Conservation (phyloP, 2,329 filamentous ascomycete species). For the Podosphaera aphanis region DNA sequence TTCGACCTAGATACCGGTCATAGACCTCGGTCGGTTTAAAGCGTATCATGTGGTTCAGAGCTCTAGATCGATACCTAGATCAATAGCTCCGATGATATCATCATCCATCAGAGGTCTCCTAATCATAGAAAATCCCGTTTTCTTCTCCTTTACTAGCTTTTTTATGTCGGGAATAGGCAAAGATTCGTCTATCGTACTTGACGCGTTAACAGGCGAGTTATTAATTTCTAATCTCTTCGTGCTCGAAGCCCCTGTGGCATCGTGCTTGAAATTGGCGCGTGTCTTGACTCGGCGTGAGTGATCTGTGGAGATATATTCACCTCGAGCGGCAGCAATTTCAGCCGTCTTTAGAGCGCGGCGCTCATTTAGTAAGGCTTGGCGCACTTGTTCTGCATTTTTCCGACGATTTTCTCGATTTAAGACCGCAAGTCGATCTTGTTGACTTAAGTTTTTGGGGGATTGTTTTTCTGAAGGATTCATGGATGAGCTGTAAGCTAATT, state of each 20-base stretch:
- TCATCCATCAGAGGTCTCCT: conserved; percentile 71
- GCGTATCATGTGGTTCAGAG: background rate
- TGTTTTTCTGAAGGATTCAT: conserved; percentile 31
- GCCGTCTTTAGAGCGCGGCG: conserved; percentile 36
- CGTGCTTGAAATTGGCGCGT: conserved; percentile 43
- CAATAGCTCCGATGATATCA: conserved; percentile 72
- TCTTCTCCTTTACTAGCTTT: conserved; percentile 25
- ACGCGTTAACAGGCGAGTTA: conserved; percentile 28
- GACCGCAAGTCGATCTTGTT: conserved; percentile 63
- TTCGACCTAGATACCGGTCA: no score
- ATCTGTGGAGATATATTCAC: conserved; percentile 36
- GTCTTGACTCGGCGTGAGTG: conserved; percentile 39
- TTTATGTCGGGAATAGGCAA: conserved; percentile 26
- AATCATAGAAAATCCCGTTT: conserved; percentile 33
- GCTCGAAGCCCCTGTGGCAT: conserved; percentile 26
- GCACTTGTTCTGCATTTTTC: conserved; percentile 70
- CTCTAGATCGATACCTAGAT: conserved; percentile 79
- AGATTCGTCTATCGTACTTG: conserved; percentile 21
- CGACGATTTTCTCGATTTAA: conserved; percentile 70
- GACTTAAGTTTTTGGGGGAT: conserved; percentile 25
- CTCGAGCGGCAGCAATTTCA: conserved; percentile 36
- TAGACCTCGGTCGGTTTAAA: no score
- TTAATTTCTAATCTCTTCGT: conserved; percentile 22
- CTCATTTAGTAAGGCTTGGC: conserved; percentile 71
- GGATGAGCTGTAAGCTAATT: conserved; percentile 49